Conservation (phyloP, 2,329 filamentous ascomycete genomes). For the Colletotrichum sp. region DNA sequence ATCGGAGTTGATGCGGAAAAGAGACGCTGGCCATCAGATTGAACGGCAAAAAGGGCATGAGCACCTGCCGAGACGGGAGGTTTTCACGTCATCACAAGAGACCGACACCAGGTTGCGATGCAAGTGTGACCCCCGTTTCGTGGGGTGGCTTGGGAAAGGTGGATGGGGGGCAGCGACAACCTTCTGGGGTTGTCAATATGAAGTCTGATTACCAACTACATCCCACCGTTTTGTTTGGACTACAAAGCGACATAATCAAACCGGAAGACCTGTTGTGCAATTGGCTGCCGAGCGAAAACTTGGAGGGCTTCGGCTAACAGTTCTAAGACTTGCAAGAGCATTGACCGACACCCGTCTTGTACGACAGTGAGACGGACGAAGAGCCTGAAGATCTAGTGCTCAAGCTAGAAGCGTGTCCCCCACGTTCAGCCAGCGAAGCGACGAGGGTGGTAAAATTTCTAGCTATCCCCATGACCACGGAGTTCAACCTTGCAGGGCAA, state of each 20-base stretch:
- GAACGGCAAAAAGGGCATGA: not conserved
- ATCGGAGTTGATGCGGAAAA: conserved; percentile 6
- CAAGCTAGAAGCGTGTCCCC: not conserved
- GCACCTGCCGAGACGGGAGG: not conserved
- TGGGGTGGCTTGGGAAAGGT: conserved; percentile 8
- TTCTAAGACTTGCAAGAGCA: not conserved
- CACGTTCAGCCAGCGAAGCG: not conserved
- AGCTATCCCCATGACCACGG: conserved; percentile 6
- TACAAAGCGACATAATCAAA: not conserved
- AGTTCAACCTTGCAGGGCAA: not conserved
- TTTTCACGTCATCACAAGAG: conserved; percentile 3
- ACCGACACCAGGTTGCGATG: conserved; percentile 3
- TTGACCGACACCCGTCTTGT: not conserved
- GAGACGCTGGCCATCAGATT: not conserved
- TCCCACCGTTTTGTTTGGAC: not conserved
- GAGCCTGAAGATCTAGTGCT: not conserved
- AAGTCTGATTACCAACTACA: conserved; percentile 6
- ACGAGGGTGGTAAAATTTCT: not conserved
- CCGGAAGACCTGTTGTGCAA: not conserved
- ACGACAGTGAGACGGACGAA: not conserved
- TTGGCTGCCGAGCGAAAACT: not conserved
- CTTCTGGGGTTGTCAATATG: not conserved
- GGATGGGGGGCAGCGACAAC: conserved; percentile 7
- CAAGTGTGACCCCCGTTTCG: conserved; percentile 18
- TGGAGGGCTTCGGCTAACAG: not conserved